Evolutionary conservation across 2,329 filamentous ascomycete genomes (phyloP).

Genomic region (Talaromyces islandicus): DNA sequence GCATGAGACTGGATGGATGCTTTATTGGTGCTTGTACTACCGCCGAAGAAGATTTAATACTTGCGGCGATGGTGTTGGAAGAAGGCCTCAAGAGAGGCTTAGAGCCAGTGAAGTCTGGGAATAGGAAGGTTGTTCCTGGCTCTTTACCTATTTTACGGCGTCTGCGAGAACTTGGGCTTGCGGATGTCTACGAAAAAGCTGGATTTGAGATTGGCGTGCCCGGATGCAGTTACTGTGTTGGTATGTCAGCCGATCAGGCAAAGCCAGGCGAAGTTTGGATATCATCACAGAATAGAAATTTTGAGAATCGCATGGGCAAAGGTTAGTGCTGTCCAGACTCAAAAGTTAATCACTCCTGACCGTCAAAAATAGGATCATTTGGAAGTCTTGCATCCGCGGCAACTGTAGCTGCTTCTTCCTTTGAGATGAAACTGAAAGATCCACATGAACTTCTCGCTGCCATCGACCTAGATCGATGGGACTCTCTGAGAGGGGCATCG

Average conservation of each 20-base stretch:
- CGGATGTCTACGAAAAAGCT: constrained; percentile 34
- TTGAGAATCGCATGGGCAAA: constrained; percentile 41
- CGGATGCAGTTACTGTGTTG: constrained; percentile 43
- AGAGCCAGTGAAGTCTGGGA: constrained; percentile 25
- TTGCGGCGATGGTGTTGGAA: constrained; percentile 38
- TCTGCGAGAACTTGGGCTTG: constrained; percentile 29
- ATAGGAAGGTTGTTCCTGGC: constrained; percentile 38
- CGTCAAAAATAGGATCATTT: constrained; percentile 30
- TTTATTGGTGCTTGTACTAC: constrained; percentile 47
- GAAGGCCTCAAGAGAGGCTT: constrained; percentile 29
- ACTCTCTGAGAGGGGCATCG: constrained; percentile 2
- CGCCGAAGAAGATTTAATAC: constrained; percentile 40
- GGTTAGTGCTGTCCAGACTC: constrained; percentile 17
- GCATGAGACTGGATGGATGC: constrained; percentile 34
- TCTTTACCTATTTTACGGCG: constrained; percentile 34
- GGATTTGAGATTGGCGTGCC: constrained; percentile 39
- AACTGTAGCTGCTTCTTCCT: constrained; percentile 43
- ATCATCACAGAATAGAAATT: constrained; percentile 44
- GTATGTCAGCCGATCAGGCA: constrained; percentile 38
- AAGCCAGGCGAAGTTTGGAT: constrained; percentile 39
- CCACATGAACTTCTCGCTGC: constrained; percentile 25
- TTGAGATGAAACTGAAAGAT: constrained; percentile 39
- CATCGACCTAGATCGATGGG: constrained; percentile 21
- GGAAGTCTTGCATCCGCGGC: constrained; percentile 42
- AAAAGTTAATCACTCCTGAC: neutral